These are phyloP conservation scores for Malassezia globosa DNA, from an alignment of 1,284 basidiomycete genomes.

Conservation along the genomic window DNA sequence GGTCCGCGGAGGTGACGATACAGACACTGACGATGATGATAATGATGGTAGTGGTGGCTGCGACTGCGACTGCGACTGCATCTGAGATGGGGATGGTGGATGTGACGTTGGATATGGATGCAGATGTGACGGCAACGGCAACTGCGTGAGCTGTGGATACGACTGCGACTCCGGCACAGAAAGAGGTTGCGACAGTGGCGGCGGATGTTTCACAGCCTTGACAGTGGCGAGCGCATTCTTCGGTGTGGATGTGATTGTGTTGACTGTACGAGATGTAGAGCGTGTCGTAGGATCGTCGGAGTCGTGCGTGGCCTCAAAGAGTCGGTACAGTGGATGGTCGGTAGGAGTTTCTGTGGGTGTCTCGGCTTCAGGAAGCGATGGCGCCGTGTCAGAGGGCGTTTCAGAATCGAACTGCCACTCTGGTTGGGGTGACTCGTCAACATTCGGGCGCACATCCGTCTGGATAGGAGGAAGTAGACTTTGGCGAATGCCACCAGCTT, in stretches of 20 bases:
- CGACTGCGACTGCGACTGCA: too few species aligned
- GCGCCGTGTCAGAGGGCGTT: neutral
- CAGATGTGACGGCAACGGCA: too few species aligned
- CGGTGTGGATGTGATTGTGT: neutral
- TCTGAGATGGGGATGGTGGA: too few species aligned
- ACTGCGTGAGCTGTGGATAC: too few species aligned
- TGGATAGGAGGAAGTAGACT: conserved; percentile 52
- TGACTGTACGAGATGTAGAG: neutral
- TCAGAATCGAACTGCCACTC: conserved; percentile 15
- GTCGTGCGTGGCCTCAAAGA: conserved; percentile 6
- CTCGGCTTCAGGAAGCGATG: neutral
- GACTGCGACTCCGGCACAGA: too few species aligned
- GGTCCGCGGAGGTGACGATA: neutral
- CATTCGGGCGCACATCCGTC: neutral
- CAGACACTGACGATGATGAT: too few species aligned
- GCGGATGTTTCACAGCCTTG: too few species aligned
- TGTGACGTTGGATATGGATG: too few species aligned
- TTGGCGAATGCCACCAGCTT: conserved; percentile 66
- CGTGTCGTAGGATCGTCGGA: neutral
- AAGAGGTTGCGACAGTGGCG: neutral
- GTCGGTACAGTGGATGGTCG: conserved; percentile 8
- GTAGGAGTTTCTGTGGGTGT: neutral
- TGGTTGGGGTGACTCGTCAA: conserved; percentile 8
- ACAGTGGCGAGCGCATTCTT: neutral
- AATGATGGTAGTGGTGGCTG: too few species aligned